Evolutionary conservation across 805 yeast species (phyloP).

Genomic region (Nakazawaea ambrosiae): DNA sequence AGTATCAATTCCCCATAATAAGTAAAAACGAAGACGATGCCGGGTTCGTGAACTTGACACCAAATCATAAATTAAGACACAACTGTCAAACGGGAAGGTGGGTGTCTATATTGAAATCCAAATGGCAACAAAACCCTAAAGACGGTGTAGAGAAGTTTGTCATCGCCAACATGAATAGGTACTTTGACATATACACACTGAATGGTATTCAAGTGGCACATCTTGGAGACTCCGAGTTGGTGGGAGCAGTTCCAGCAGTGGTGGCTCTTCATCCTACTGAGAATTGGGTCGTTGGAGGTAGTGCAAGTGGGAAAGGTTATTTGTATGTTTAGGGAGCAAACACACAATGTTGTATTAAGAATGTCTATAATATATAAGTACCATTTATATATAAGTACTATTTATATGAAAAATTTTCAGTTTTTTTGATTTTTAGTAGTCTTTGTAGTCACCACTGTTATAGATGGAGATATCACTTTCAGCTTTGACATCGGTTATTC

Average conservation of each 20-base stretch:
- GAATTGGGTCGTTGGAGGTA: constrained; percentile 92
- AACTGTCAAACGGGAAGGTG: constrained; percentile 97
- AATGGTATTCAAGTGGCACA: constrained; percentile 77
- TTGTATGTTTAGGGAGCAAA: constrained; percentile 37
- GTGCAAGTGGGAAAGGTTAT: constrained; percentile 86
- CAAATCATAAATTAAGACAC: constrained; percentile 63
- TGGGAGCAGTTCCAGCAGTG: constrained; percentile 94
- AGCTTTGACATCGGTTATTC: constrained; percentile 66
- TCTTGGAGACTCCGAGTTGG: constrained; percentile 42
- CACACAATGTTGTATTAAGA: neutral
- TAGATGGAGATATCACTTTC: constrained; percentile 57
- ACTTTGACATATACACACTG: constrained; percentile 73
- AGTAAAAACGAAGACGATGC: constrained; percentile 12
- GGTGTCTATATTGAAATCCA: constrained; percentile 87
- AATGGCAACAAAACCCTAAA: constrained; percentile 71
- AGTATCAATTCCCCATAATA: constrained; percentile 15
- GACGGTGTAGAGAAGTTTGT: constrained; percentile 79
- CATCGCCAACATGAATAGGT: constrained; percentile 90
- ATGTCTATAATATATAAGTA: neutral
- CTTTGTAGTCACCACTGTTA: constrained; percentile 49
- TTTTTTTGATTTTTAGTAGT: too few relatives aligned
- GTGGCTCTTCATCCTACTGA: constrained; percentile 73
- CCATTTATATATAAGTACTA: neutral
- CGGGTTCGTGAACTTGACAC: constrained; percentile 38
- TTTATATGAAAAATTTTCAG: too few relatives aligned